Percentiles rank a stretch among this genome's conserved stretches.
Evolutionary conservation across 441 rosid species (phyloP).

Genomic region (Populus trichocarpa): DNA sequence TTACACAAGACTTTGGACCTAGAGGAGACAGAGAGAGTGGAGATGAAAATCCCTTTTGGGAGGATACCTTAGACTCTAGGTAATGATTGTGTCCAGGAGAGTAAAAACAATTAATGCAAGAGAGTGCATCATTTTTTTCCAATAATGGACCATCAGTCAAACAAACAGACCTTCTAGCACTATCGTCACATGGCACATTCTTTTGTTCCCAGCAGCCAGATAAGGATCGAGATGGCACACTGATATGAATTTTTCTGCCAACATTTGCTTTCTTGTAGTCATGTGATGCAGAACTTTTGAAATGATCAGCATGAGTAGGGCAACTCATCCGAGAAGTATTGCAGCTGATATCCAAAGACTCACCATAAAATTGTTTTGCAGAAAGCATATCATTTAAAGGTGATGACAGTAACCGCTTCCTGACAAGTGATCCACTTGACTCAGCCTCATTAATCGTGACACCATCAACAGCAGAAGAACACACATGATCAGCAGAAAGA

Average conservation of each 20-base stretch:
- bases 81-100: slow-evolving; percentile 38
- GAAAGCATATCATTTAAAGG: slow-evolving; percentile 62
- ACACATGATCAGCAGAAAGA: slow-evolving; percentile 33
- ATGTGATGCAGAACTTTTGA: slow-evolving; percentile 31
- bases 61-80: slow-evolving; percentile 37
- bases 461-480: slow-evolving; percentile 30
- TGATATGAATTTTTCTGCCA: slow-evolving; percentile 37
- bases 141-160: slow-evolving; percentile 80
- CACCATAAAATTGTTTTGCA: slow-evolving; percentile 54
- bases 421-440: slow-evolving; percentile 52
- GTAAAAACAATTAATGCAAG: slow-evolving; percentile 28
- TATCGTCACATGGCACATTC: slow-evolving; percentile 26
- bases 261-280: slow-evolving; percentile 64
- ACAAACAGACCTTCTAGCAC: slow-evolving; percentile 38
- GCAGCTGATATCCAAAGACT: slow-evolving; percentile 53
- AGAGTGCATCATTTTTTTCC: slow-evolving; percentile 33
- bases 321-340: slow-evolving; percentile 37
- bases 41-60: slow-evolving; percentile 35
- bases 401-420: slow-evolving; percentile 63
- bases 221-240: slow-evolving; percentile 38
- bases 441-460: slow-evolving; percentile 40
- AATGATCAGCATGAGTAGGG: slow-evolving; percentile 27
- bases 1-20: slow-evolving; percentile 69
- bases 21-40: slow-evolving; percentile 83
- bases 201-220: slow-evolving; percentile 50